phyloP scores from a whole-genome alignment of 2,329 filamentous ascomycete species.

The Bipolaris sorokiniana region DNA sequence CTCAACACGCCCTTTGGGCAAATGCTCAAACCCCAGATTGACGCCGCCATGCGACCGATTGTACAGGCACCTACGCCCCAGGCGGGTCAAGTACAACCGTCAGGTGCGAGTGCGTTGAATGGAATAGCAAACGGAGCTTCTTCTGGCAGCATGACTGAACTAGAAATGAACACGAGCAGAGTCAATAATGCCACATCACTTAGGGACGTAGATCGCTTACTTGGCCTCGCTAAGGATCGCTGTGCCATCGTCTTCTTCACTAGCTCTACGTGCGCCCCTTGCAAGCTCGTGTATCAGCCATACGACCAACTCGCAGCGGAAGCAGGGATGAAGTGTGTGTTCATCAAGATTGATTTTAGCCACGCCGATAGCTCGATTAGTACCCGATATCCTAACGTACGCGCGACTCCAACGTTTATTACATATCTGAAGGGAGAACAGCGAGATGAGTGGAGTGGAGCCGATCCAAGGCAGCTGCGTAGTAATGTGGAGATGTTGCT shows the following conservation, averaged over 20 bases:
- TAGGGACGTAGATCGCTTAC: conserved; percentile 64
- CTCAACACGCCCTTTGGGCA: conserved; percentile 85
- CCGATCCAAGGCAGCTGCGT: conserved; percentile 70
- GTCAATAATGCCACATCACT: conserved; percentile 69
- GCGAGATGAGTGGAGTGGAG: conserved; percentile 81
- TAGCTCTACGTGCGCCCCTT: conserved; percentile 82
- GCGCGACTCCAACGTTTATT: conserved; percentile 85
- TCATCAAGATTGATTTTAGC: conserved; percentile 85
- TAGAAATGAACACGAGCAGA: conserved; percentile 47
- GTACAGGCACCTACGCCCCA: conserved; percentile 63
- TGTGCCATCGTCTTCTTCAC: conserved; percentile 92
- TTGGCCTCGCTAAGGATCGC: conserved; percentile 66
- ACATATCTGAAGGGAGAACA: conserved; percentile 79
- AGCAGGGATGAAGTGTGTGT: conserved; percentile 67
- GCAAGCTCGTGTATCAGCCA: conserved; percentile 79
- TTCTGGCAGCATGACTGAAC: conserved; percentile 14
- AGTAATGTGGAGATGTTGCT: conserved; percentile 76
- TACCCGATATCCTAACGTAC: conserved; percentile 66
- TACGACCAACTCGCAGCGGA: conserved; percentile 83
- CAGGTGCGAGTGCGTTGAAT: conserved; percentile 15
- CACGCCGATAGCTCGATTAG: conserved; percentile 67
- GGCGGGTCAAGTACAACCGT: conserved; percentile 20
- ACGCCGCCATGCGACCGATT: conserved; percentile 66
- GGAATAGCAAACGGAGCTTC: conserved; percentile 2
- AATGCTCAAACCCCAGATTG: conserved; percentile 81